Percentiles rank a stretch among this genome's conserved stretches.
Conservation (phyloP, 2,329 filamentous ascomycete genomes). For the Westerdykella aurantiaca region DNA sequence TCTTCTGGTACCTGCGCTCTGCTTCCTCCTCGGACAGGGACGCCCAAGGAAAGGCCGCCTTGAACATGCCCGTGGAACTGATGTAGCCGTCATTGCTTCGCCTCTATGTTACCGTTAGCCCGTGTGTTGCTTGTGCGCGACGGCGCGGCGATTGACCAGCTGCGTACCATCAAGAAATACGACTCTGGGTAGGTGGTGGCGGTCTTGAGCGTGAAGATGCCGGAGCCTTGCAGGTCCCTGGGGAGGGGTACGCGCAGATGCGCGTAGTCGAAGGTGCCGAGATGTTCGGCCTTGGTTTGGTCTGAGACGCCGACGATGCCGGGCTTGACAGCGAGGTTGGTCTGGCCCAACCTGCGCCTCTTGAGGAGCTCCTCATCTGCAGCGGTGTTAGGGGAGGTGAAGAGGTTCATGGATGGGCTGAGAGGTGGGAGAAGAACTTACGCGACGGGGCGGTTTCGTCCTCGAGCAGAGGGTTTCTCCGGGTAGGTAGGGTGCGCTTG, state of each 20-base stretch:
- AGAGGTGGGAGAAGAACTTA: conserved; percentile 44
- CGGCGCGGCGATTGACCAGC: conserved; percentile 9
- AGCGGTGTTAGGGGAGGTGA: conserved; percentile 17
- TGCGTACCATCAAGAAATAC: conserved; percentile 83
- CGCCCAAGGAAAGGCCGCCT: conserved; percentile 78
- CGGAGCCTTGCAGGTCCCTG: conserved; percentile 78
- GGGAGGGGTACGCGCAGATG: conserved; percentile 89
- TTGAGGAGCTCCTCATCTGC: conserved; percentile 59
- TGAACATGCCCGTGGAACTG: conserved; percentile 87
- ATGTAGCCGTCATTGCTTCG: conserved; percentile 79
- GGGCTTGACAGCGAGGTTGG: conserved; percentile 78
- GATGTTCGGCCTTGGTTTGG: conserved; percentile 65
- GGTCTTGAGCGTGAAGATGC: conserved; percentile 76
- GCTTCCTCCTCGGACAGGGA: conserved; percentile 64
- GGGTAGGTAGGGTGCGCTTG: conserved; percentile 51
- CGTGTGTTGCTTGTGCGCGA: conserved; percentile 8
- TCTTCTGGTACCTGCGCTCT: conserved; percentile 81
- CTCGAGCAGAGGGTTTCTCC: conserved; percentile 60
- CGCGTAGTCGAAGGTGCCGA: conserved; percentile 90
- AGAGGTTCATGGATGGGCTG: neutral
- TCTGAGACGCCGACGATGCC: conserved; percentile 64
- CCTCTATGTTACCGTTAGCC: conserved; percentile 48
- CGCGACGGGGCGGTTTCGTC: conserved; percentile 57
- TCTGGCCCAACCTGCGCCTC: conserved; percentile 86
- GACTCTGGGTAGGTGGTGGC: conserved; percentile 64